These are phyloP conservation scores for Ocimum tenuiflorum DNA, from an alignment of 257 asterid species.

Conservation along the genomic window DNA sequence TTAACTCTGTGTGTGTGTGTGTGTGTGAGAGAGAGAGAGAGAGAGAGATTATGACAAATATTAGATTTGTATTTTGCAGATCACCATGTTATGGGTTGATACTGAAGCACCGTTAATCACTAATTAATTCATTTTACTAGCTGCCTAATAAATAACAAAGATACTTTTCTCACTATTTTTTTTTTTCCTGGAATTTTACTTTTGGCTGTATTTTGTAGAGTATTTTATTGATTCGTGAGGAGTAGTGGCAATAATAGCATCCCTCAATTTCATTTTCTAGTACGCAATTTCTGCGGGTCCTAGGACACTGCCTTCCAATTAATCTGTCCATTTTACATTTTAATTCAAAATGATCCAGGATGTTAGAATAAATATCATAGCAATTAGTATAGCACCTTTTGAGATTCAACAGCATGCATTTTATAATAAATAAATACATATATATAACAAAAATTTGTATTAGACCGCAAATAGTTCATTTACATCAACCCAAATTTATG, in stretches of 20 bases:
- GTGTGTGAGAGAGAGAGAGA: neutral
- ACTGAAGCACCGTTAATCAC: neutral
- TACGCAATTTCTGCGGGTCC: neutral
- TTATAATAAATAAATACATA: too few relatives aligned
- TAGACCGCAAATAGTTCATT: too few relatives aligned
- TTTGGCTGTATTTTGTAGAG: neutral
- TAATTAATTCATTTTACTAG: neutral
- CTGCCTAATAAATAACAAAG: neutral
- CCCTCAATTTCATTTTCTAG: neutral
- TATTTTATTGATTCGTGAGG: neutral
- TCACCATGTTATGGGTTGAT: constrained; percentile 17
- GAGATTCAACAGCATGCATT: too few relatives aligned
- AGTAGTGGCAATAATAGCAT: constrained; percentile 3
- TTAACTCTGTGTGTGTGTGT: neutral
- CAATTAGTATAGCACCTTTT: too few relatives aligned
- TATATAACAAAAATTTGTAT: too few relatives aligned
- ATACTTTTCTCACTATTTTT: neutral
- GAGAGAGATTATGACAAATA: neutral
- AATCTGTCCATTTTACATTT: neutral
- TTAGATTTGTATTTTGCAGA: neutral
- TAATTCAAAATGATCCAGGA: too few relatives aligned
- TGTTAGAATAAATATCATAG: too few relatives aligned
- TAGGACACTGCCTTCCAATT: neutral
- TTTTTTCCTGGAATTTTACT: neutral
- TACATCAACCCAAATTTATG: too few relatives aligned